phyloP scores from a whole-genome alignment of 1,284 basidiomycete genomes.

The Trichosporon faecale region DNA sequence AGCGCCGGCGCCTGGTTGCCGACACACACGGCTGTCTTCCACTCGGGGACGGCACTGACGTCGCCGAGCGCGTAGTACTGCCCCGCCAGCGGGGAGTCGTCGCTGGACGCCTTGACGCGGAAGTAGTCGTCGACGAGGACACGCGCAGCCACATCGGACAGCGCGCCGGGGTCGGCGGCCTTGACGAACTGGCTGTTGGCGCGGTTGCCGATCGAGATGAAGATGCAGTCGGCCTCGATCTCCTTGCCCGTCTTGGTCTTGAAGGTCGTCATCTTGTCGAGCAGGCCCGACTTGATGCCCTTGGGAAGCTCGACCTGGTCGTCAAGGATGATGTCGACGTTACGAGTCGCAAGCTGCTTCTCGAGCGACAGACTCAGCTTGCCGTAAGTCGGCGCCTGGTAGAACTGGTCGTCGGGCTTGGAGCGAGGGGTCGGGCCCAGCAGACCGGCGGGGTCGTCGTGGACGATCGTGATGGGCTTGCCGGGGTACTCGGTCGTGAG shows the following conservation, averaged over 20 bases:
- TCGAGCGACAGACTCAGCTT: conserved; percentile 40
- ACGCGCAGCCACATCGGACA: conserved; percentile 37
- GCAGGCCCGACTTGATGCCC: conserved; percentile 3
- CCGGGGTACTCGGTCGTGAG: conserved; percentile 28
- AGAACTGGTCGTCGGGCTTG: conserved; percentile 21
- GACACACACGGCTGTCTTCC: conserved; percentile 38
- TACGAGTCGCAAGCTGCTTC: conserved; percentile 37
- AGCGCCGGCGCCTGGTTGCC: conserved; percentile 19
- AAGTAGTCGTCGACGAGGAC: conserved; percentile 44
- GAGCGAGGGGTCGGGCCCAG: conserved; percentile 30
- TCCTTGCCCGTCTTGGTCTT: conserved; percentile 37
- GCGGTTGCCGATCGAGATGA: conserved; percentile 51
- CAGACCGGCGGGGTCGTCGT: conserved; percentile 25
- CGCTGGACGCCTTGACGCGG: conserved; percentile 28
- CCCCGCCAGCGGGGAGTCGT: conserved; percentile 24
- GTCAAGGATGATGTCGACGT: conserved; percentile 46
- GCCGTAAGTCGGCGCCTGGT: conserved; percentile 28
- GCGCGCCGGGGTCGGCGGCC: conserved; percentile 38
- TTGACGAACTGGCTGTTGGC: conserved; percentile 49
- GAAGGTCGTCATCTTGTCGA: conserved; percentile 36
- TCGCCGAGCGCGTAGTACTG: conserved; percentile 51
- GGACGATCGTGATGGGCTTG: conserved; percentile 37
- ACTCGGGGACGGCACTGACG: conserved; percentile 36
- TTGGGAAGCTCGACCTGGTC: conserved; percentile 26
- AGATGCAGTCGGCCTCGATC: conserved; percentile 53